Percentiles rank a stretch among this genome's conserved stretches.
Evolutionary conservation across 331 rosid genomes (phyloP).

Genomic region (Malus hybrid): DNA sequence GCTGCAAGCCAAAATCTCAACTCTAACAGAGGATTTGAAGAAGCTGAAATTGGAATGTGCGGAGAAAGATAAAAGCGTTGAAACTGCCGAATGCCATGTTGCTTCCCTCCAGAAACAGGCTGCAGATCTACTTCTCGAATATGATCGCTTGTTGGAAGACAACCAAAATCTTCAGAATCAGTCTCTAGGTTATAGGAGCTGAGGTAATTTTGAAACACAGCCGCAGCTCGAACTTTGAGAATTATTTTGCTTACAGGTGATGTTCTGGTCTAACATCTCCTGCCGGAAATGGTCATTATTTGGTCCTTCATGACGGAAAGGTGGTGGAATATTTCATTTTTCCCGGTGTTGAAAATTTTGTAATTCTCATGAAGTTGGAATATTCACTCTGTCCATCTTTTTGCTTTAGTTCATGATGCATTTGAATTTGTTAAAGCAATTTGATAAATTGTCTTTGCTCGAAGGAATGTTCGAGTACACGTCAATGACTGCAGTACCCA

Average conservation of each 20-base stretch:
- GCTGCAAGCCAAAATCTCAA: conserved; percentile 41
- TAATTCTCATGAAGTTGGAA: not conserved
- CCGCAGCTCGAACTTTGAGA: not conserved
- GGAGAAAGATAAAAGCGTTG: conserved; percentile 63
- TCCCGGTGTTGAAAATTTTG: not conserved
- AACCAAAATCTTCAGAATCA: conserved; percentile 88
- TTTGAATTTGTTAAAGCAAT: not conserved
- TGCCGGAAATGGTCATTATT: not conserved
- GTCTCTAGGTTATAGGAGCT: conserved; percentile 31
- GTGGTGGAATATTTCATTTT: too few relatives aligned
- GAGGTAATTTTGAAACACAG: conserved; percentile 11
- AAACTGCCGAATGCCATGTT: conserved; percentile 80
- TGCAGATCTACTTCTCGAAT: conserved; percentile 80
- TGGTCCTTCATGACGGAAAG: too few relatives aligned
- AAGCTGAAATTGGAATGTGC: conserved; percentile 54
- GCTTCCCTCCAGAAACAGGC: conserved; percentile 85
- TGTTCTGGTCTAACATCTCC: conserved; percentile 10
- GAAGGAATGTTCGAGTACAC: conserved; percentile 24
- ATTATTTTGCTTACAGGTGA: conserved; percentile 12
- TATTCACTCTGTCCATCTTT: not conserved
- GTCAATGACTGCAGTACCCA: conserved; percentile 36
- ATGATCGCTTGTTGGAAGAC: conserved; percentile 80
- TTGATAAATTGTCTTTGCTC: not conserved
- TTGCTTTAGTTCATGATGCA: not conserved
- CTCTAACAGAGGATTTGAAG: conserved; percentile 44